Evolutionary conservation across 2,329 filamentous ascomycete genomes (phyloP).

Genomic region (Cadophora sp.): DNA sequence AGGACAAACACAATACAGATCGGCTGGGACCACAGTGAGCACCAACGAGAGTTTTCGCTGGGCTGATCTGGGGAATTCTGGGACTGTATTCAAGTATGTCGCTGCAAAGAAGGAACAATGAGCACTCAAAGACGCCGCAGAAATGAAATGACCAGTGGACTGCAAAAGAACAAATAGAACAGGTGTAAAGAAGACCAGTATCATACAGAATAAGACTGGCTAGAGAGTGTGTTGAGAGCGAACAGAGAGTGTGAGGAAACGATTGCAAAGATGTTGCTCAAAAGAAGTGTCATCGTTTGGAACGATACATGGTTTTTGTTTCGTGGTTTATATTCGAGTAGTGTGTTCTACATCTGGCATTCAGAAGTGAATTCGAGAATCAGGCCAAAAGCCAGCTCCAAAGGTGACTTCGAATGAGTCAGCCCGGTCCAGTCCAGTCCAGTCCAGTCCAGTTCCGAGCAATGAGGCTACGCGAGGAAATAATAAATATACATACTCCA

Average conservation of each 20-base stretch:
- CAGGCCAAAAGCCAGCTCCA: background rate
- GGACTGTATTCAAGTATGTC: background rate
- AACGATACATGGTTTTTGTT: background rate
- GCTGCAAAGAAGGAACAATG: conserved; percentile 4
- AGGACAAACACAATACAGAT: background rate
- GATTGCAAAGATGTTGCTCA: background rate
- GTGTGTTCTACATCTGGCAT: background rate
- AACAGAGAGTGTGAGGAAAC: background rate
- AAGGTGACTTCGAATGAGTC: background rate
- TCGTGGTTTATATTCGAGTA: background rate
- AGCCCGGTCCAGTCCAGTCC: too few species aligned
- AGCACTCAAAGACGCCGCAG: background rate
- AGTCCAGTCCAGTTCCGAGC: too few species aligned
- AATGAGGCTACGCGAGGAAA: too few species aligned
- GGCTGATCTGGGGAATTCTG: too few species aligned
- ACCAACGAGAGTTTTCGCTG: background rate
- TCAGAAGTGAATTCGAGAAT: background rate
- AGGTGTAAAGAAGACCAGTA: background rate
- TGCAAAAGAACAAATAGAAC: background rate
- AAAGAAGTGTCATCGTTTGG: background rate
- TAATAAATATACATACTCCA: too few species aligned
- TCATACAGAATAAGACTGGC: background rate
- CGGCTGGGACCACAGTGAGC: too few species aligned
- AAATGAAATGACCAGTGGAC: background rate
- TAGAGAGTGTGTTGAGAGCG: background rate